A percentile compares a stretch with the other conserved stretches of the same genome.
Conservation (phyloP, 2,329 filamentous ascomycete species). For the Neodidymelliopsis sp. region DNA sequence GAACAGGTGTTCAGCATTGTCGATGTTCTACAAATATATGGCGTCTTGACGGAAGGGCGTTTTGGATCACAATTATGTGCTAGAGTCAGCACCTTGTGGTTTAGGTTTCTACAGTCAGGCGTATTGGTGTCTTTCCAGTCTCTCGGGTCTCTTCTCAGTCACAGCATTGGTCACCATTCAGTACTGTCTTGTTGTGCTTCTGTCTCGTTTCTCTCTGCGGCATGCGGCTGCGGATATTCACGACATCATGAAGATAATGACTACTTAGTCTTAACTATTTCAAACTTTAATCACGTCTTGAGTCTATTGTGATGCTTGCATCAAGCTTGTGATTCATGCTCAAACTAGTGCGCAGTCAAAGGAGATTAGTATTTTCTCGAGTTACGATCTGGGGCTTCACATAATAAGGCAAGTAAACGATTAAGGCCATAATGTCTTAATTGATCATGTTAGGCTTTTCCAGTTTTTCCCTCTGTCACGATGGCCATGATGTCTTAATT, state of each 20-base stretch:
- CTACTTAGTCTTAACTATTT: constrained; percentile 27
- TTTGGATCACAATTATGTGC: constrained; percentile 28
- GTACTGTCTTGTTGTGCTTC: constrained; percentile 23
- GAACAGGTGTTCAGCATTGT: constrained; percentile 21
- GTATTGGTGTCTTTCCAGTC: constrained; percentile 24
- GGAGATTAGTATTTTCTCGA: too few relatives aligned
- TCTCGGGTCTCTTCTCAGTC: constrained; percentile 22
- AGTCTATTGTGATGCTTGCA: neutral
- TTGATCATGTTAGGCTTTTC: constrained; percentile 20
- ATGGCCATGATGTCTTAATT: constrained; percentile 17
- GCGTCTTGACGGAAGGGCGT: constrained; percentile 35
- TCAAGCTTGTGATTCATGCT: neutral
- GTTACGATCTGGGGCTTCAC: too few relatives aligned
- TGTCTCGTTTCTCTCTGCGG: constrained; percentile 33
- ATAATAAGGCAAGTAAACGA: neutral
- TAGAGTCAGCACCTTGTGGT: constrained; percentile 21
- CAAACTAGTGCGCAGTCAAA: too few relatives aligned
- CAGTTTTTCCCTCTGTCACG: neutral
- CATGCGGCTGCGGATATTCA: constrained; percentile 28
- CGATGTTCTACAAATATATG: constrained; percentile 24
- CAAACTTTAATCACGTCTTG: constrained; percentile 5
- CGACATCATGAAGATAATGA: constrained; percentile 39
- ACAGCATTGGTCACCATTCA: constrained; percentile 16
- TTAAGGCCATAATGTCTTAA: constrained; percentile 15
- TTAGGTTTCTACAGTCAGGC: constrained; percentile 25